Percentiles rank a stretch among this genome's conserved stretches.
Conservation (phyloP, 208 protist genomes). For the Acanthamoeba royreba region DNA sequence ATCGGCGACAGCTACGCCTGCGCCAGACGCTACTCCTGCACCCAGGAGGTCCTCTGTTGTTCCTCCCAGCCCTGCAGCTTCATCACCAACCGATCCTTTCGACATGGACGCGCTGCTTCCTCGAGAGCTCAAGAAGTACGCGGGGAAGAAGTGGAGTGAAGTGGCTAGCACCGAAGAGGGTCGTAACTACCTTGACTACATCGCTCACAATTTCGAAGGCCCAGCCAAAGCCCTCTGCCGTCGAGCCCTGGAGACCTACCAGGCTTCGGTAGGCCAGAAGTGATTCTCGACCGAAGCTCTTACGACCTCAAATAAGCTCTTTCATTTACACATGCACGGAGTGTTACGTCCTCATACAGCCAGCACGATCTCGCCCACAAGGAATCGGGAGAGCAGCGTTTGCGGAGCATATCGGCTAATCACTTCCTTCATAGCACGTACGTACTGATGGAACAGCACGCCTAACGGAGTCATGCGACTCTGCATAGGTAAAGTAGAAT, state of each 20-base stretch:
- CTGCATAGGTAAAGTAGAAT: not conserved
- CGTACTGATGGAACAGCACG: not conserved
- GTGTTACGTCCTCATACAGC: not conserved
- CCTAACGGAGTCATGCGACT: not conserved
- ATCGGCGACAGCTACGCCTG: not conserved
- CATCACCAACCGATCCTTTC: too few relatives aligned
- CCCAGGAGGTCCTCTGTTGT: not conserved
- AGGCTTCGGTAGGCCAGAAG: too few relatives aligned
- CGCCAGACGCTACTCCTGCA: too few relatives aligned
- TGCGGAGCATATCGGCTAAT: not conserved
- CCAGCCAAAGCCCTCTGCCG: not conserved
- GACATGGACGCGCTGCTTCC: slow-evolving; percentile 51
- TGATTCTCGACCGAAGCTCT: too few relatives aligned
- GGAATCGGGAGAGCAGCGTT: not conserved
- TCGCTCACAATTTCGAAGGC: not conserved
- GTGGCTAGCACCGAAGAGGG: slow-evolving; percentile 41
- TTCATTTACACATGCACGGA: too few relatives aligned
- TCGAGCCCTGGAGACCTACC: not conserved
- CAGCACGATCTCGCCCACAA: not conserved
- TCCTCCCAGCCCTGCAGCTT: not conserved
- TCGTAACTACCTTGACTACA: slow-evolving; percentile 33
- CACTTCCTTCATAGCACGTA: not conserved
- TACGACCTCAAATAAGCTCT: too few relatives aligned
- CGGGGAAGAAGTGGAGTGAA: slow-evolving; percentile 58
- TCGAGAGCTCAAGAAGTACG: slow-evolving; percentile 47